Evolutionary conservation across 345 rosid species (phyloP), one percentile per base, ranked within the genome.

Genomic region (Pseudoturritis turrita): DNA sequence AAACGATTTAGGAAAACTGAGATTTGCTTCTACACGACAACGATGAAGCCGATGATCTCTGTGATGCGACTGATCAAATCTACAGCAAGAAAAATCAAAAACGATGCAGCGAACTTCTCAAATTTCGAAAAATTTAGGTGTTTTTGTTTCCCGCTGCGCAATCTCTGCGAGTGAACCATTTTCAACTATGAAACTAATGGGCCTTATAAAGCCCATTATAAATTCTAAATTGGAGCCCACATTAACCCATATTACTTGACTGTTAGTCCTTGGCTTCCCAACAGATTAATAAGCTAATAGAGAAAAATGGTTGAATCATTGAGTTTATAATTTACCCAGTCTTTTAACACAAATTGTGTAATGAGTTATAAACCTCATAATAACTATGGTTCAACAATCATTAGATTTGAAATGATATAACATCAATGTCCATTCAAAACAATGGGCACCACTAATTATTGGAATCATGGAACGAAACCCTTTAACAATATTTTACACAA

Each of bases 401-500:
- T 54, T 26, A 54, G 64, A 18, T 9, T 23, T 14, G 58, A 66
- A 36, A 40, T 61, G 40, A 22, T 47, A 12, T 40, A 49, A 40
- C n/a, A 64, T 35, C 7, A 47, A 28, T 28, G 49, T 21, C 44
- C 37, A 41, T 74, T 60, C 13, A 43, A 43, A 75, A 75, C 50
- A 59, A 10, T 60, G 56, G 41, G 62, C 7, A 55, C 68, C 62
- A 59, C 39, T 51, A 51, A 35, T 67, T 74, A 74, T 74, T 59
- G 55, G 31, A 67, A 58, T 59, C 56, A 3, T 15, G 28, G 54
- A 49, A 8, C 26, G 54, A 28, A n/a, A 22, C 17, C 39, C 12
- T 18, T 74, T 54, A 58, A 33, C 33, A 43, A 66, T 40, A 61
- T 53, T 62, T 58, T 58, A 67, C 74, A 75, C 59, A 72, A 43